Percentiles rank a stretch among this genome's conserved stretches.
These are phyloP conservation scores for Phytophthora citricola DNA, from an alignment of 352 stramenopile species.

Conservation along the genomic window DNA sequence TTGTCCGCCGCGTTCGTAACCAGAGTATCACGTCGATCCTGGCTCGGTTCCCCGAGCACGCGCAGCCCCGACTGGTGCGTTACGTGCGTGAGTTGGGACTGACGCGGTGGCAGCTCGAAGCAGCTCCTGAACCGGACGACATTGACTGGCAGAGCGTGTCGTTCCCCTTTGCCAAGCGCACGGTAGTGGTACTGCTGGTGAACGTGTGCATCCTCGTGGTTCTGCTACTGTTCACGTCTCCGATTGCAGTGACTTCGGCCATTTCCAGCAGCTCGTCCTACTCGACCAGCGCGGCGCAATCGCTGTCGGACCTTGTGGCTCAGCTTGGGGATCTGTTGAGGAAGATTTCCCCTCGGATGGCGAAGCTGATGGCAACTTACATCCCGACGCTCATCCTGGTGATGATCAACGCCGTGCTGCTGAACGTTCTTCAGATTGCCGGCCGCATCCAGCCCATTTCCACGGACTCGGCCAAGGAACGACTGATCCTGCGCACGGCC, in stretches of 20 bases:
- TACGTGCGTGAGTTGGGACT: conserved; percentile 84
- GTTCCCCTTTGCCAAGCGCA: conserved; percentile 84
- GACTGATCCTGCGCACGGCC: conserved; percentile 80
- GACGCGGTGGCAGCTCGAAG: conserved; percentile 78
- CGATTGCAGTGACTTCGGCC: conserved; percentile 82
- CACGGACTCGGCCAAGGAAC: conserved; percentile 86
- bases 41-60: conserved; percentile 68
- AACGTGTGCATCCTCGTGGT: conserved; percentile 81
- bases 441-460: conserved; percentile 86
- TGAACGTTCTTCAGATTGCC: conserved; percentile 86
- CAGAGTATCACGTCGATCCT: conserved; percentile 82
- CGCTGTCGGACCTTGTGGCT: conserved; percentile 73
- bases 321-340: conserved; percentile 63
- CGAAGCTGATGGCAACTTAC: conserved; percentile 80
- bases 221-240: conserved; percentile 85
- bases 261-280: conserved; percentile 78
- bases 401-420: conserved; percentile 86
- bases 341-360: conserved; percentile 78
- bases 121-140: conserved; percentile 82
- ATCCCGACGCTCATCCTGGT: conserved; percentile 87
- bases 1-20: conserved; percentile 78
- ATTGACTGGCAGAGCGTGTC: conserved; percentile 89
- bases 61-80: conserved; percentile 62
- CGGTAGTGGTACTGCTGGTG: conserved; percentile 68
- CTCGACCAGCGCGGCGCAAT: conserved; percentile 64